Conservation (phyloP, 768 basidiomycete genomes). For the Mycena amicta region DNA sequence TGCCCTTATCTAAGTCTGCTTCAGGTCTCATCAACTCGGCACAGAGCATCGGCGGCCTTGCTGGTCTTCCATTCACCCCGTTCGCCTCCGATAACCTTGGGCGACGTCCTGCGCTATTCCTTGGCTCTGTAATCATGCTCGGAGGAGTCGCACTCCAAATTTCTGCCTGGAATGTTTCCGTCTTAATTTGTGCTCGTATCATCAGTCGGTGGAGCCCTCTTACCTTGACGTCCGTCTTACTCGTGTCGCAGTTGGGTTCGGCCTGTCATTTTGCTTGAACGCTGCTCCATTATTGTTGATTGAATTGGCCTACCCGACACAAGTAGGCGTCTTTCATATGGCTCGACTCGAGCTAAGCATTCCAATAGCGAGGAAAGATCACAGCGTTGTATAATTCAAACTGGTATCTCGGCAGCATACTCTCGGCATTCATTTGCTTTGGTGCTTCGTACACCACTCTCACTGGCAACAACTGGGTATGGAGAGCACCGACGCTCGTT, state of each 20-base stretch:
- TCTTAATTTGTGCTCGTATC: conserved; percentile 61
- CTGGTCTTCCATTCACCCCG: conserved; percentile 63
- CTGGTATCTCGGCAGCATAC: conserved; percentile 76
- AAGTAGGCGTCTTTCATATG: too few species aligned
- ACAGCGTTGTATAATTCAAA: conserved; percentile 70
- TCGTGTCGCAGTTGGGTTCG: conserved; percentile 58
- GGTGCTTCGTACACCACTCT: conserved; percentile 40
- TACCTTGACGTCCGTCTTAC: not conserved
- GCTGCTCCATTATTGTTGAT: conserved; percentile 65
- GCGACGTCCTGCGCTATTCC: conserved; percentile 59
- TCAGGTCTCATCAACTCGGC: conserved; percentile 69
- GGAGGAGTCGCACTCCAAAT: conserved; percentile 62
- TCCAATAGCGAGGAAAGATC: conserved; percentile 50
- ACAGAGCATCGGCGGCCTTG: conserved; percentile 59
- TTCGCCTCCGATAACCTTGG: conserved; percentile 62
- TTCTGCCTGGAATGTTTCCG: conserved; percentile 44
- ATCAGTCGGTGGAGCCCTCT: conserved; percentile 41
- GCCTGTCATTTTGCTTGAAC: conserved; percentile 62
- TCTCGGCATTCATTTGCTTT: conserved; percentile 56
- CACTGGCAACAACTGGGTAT: conserved; percentile 52
- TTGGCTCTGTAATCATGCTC: conserved; percentile 66
- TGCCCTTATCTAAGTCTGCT: not conserved
- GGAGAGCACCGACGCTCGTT: conserved; percentile 66
- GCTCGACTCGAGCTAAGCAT: too few species aligned
- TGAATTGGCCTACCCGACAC: conserved; percentile 72